Evolutionary conservation across 163 green algal genomes (phyloP).

Genomic region (Volvox carteri): DNA sequence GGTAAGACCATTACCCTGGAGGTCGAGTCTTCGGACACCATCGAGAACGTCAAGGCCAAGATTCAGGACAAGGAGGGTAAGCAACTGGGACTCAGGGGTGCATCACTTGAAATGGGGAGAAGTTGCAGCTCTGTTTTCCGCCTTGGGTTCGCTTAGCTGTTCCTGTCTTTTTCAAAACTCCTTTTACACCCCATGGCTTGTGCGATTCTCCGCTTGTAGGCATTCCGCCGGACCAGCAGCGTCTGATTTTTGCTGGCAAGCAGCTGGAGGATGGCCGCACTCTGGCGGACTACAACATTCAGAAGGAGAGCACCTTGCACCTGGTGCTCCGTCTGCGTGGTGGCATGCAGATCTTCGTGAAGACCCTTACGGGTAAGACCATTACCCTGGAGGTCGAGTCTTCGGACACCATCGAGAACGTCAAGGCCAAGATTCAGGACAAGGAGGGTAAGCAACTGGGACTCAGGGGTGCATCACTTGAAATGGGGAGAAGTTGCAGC

Average conservation of each 20-base stretch:
- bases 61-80: constrained; percentile 79
- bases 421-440: constrained; percentile 95
- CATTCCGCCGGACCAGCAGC: constrained; percentile 78
- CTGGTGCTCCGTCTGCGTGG: constrained; percentile 83
- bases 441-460: constrained; percentile 85
- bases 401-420: constrained; percentile 83
- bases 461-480: too few species aligned
- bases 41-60: constrained; percentile 74
- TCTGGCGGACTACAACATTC: constrained; percentile 79
- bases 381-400: constrained; percentile 83
- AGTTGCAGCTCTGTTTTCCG: too few species aligned
- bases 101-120: too few species aligned
- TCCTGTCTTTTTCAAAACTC: too few species aligned
- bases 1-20: constrained; percentile 85
- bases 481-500: too few species aligned
- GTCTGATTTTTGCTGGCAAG: constrained; percentile 91
- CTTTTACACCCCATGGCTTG: too few species aligned
- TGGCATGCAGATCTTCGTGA: constrained; percentile 89
- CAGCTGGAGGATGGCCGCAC: constrained; percentile 92
- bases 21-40: constrained; percentile 72
- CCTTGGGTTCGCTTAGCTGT: too few species aligned
- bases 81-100: too few species aligned
- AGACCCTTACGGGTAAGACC: constrained; percentile 92
- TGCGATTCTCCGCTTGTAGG: neutral
- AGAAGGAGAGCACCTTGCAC: constrained; percentile 79